Base-by-base conservation (phyloP, 208 protist species). In the Trypanosomatidae sp. region DNA sequence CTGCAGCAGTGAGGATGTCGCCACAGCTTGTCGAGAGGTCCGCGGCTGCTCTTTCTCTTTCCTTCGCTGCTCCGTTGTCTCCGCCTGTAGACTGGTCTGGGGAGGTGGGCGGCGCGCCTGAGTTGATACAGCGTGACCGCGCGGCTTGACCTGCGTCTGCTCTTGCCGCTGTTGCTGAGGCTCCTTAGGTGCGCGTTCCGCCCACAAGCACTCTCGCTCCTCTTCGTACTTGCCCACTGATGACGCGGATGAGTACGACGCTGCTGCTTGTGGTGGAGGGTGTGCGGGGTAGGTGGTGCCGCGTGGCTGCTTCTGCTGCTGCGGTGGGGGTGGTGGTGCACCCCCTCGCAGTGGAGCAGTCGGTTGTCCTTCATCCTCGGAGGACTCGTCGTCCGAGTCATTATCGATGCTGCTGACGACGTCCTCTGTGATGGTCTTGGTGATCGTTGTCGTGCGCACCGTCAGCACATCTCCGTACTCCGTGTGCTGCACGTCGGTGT, bases 401-500 rank as follows among this genome's bases (percentile, higher is more conserved):
- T 74, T 67, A 15, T 70, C 62, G 12, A 59, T 62, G 41, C 83
- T 73, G 28, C 86, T 79, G 3, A 83, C 80, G 19, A 86, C 62
- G 44, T 79, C 86, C 68, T 92, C 88, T 56, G 91, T 93, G 65
- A 93, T 84, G 30, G 84, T 90, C 68, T 85, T 86, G 36, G 84
- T 90, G 43, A 89, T 77, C n/a, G 91, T 93, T 33, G 84, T 90
- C 30, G 87, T 92, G 65, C 81, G 73, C 52, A 93, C 82, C 19
- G 88, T 95, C 56, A 95, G 69, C 25, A 93, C 76, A 25, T 84
- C 87, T 33, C 87, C 91, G 46, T 84, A 85, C 49, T 82, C 77
- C 13, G 82, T 91, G 30, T 88, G 78, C 76, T 91, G 84, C 46
- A 95, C 62, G 28, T 84, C 69, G 3, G 88, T 92, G 76, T 92